Evolutionary conservation across 345 rosid species (phyloP).

Genomic region (Moricandia arvensis): DNA sequence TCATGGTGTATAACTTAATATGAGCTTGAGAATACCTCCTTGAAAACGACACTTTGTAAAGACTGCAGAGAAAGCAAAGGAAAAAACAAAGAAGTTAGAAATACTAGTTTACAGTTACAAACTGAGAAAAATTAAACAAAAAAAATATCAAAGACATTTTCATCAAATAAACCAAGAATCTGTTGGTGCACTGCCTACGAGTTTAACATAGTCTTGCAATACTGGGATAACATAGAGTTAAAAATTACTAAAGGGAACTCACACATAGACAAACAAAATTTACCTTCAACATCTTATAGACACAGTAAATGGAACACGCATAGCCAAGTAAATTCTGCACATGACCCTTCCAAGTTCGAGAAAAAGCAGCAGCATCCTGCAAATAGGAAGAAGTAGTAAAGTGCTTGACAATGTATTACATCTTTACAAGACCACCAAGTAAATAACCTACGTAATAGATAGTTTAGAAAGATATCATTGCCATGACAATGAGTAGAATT

Average conservation of each 20-base stretch:
- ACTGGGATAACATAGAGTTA: not conserved
- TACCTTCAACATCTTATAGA: slow-evolving; percentile 98
- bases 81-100: slow-evolving; percentile 26
- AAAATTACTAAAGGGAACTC: not conserved
- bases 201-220: too few species aligned
- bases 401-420: not conserved
- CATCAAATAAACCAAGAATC: slow-evolving; percentile 6
- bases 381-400: slow-evolving; percentile 21
- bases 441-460: too few species aligned
- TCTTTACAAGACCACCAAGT: slow-evolving; percentile 1
- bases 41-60: slow-evolving; percentile 95
- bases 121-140: not conserved
- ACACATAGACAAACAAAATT: slow-evolving; percentile 15
- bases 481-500: slow-evolving; percentile 7
- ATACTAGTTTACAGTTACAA: slow-evolving; percentile 6
- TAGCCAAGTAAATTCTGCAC: slow-evolving; percentile 98
- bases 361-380: slow-evolving; percentile 97
- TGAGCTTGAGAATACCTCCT: slow-evolving; percentile 62
- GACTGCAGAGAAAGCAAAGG: slow-evolving; percentile 63
- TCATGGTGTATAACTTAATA: not conserved
- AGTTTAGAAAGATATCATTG: not conserved
- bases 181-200: too few species aligned
- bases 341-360: slow-evolving; percentile 98
- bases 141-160: not conserved
- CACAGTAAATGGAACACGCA: slow-evolving; percentile 92